Percentiles rank a stretch among this genome's conserved stretches.
Evolutionary conservation across 352 stramenopile species (phyloP).

Genomic region (Blastocystis hominis): DNA sequence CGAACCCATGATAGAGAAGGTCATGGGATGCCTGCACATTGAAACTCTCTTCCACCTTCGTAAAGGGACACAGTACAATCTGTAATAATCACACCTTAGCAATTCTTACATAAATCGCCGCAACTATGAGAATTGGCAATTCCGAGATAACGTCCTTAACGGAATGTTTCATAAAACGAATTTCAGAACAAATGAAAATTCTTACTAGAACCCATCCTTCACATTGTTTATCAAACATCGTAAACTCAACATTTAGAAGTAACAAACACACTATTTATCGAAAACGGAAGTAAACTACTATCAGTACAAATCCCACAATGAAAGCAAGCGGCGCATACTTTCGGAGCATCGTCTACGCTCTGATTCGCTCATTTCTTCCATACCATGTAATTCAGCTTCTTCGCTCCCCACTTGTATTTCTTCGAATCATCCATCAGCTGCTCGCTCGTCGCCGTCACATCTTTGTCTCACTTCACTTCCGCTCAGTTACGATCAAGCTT

Average conservation of each 20-base stretch:
- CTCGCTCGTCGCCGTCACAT: background rate
- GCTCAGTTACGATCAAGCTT: constrained; percentile 41
- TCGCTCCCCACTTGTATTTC: constrained; percentile 57
- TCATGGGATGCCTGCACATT: constrained; percentile 94
- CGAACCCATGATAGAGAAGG: constrained; percentile 71
- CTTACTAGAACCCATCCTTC: no score
- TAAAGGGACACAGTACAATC: constrained; percentile 65
- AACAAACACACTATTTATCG: constrained; percentile 16
- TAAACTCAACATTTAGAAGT: no score
- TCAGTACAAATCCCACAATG: background rate
- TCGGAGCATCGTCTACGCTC: constrained; percentile 32
- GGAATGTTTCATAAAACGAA: background rate
- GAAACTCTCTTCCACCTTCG: constrained; percentile 93
- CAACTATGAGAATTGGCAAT: background rate
- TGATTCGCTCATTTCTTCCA: background rate
- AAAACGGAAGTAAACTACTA: constrained; percentile 49
- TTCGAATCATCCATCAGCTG: constrained; percentile 51
- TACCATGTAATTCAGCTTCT: constrained; percentile 58
- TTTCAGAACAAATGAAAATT: no score
- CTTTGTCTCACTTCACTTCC: background rate
- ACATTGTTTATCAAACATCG: no score
- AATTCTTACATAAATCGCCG: background rate
- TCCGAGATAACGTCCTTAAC: background rate
- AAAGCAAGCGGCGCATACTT: constrained; percentile 42
- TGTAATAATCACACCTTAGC: background rate